Percentiles rank a stretch among this genome's conserved stretches.
These are phyloP conservation scores for Noccaea bulbosa DNA, from an alignment of 345 rosid species.

Conservation along the genomic window DNA sequence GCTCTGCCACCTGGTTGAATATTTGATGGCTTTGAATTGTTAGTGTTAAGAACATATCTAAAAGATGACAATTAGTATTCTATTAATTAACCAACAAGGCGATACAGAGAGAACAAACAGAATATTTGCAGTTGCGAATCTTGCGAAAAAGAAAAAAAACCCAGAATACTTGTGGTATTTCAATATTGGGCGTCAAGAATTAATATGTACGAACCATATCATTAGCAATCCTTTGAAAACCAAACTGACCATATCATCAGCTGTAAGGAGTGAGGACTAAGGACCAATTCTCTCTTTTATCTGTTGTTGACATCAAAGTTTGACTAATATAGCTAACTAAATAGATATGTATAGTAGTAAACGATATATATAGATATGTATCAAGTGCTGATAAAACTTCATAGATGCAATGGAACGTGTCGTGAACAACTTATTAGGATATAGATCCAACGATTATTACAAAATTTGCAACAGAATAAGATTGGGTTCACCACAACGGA, in stretches of 20 bases:
- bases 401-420: not conserved
- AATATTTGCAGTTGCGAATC: no score
- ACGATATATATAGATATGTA: not conserved
- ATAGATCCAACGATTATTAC: slow-evolving; percentile 21
- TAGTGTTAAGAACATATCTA: not conserved
- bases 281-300: not conserved
- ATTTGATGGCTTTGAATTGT: not conserved
- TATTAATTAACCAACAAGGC: not conserved
- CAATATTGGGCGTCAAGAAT: not conserved
- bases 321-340: not conserved
- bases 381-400: not conserved
- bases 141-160: no score
- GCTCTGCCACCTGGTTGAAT: slow-evolving; percentile 25
- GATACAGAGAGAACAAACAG: not conserved
- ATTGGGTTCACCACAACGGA: slow-evolving; percentile 19
- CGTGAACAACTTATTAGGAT: not conserved
- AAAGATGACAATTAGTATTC: not conserved
- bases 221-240: not conserved
- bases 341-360: not conserved
- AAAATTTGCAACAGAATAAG: slow-evolving; percentile 12
- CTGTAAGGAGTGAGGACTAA: not conserved
- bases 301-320: no score
- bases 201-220: not conserved
- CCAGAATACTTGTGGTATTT: not conserved
- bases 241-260: no score